Percentiles rank a stretch among this genome's conserved stretches.
Conservation (phyloP, 306 rosid genomes). For the Quercus berberidifolia region DNA sequence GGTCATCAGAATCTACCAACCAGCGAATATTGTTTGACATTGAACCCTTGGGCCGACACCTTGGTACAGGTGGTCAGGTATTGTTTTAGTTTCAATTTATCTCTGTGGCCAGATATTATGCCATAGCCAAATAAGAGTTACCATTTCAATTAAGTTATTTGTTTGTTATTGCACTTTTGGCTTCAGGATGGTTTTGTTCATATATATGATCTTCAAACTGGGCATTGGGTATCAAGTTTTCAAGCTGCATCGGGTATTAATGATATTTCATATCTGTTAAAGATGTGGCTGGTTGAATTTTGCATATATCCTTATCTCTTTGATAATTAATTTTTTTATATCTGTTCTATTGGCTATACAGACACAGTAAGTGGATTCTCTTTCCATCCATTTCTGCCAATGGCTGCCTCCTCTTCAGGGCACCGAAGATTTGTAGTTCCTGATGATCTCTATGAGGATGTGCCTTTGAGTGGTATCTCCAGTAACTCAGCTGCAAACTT, state of each 20-base stretch:
- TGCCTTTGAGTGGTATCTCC: conserved; percentile 63
- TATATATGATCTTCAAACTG: conserved; percentile 86
- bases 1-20: conserved; percentile 85
- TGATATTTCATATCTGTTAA: conserved; percentile 14
- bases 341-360: conserved; percentile 29
- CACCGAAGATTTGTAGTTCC: conserved; percentile 77
- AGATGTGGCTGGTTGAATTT: conserved; percentile 10
- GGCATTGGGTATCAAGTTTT: conserved; percentile 88
- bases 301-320: conserved; percentile 3
- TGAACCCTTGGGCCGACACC: conserved; percentile 82
- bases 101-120: conserved; percentile 12
- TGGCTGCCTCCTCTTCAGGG: conserved; percentile 83
- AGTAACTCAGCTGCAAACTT: conserved; percentile 12
- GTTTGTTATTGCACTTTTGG: conserved; percentile 10
- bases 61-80: conserved; percentile 99
- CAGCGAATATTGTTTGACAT: conserved; percentile 87
- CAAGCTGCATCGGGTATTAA: conserved; percentile 81
- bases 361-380: conserved; percentile 87
- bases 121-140: conserved; percentile 5
- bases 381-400: conserved; percentile 88
- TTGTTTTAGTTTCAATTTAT: conserved; percentile 13
- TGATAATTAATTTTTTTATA: conserved; percentile 11
- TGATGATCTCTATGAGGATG: conserved; percentile 52
- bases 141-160: background rate
- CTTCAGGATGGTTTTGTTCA: conserved; percentile 85